Evolutionary conservation across 2,329 filamentous ascomycete species (phyloP).

Genomic region (Fusarium fujikuroi): DNA sequence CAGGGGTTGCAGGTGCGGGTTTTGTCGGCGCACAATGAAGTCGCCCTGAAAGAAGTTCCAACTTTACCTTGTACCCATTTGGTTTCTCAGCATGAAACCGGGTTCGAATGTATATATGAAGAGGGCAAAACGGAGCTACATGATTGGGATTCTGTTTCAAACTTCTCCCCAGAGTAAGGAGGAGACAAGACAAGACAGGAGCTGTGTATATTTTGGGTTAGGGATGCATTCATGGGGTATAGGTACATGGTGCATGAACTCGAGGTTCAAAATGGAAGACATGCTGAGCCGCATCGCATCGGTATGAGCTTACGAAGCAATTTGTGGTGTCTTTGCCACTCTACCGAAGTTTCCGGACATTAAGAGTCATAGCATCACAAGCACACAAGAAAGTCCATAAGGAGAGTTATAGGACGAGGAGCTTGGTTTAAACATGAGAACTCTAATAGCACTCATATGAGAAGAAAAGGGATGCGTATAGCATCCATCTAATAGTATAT

Average conservation of each 20-base stretch:
- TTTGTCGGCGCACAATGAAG: conserved; percentile 3
- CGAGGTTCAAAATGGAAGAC: neutral
- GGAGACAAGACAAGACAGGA: neutral
- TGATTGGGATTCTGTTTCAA: conserved; percentile 9
- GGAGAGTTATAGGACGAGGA: neutral
- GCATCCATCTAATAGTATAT: conserved; percentile 39
- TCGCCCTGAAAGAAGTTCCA: neutral
- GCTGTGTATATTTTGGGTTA: conserved; percentile 24
- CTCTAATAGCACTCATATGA: neutral
- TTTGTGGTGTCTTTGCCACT: conserved; percentile 23
- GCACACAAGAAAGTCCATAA: neutral
- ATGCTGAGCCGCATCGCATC: neutral
- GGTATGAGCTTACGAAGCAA: conserved; percentile 29
- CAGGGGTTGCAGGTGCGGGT: conserved; percentile 18
- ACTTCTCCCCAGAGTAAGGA: conserved; percentile 3
- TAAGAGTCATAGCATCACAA: neutral
- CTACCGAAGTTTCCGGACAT: conserved; percentile 24
- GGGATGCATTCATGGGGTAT: conserved; percentile 22
- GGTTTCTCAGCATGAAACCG: neutral
- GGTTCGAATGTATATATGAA: conserved; percentile 29
- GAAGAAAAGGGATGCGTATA: conserved; percentile 4
- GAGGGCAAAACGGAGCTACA: conserved; percentile 7
- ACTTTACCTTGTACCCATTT: neutral
- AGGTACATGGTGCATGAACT: conserved; percentile 16
- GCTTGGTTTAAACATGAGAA: neutral